These are phyloP conservation scores for Lichtheimia corymbifera DNA, from an alignment of 371 early-diverging fungal species.

Conservation along the genomic window DNA sequence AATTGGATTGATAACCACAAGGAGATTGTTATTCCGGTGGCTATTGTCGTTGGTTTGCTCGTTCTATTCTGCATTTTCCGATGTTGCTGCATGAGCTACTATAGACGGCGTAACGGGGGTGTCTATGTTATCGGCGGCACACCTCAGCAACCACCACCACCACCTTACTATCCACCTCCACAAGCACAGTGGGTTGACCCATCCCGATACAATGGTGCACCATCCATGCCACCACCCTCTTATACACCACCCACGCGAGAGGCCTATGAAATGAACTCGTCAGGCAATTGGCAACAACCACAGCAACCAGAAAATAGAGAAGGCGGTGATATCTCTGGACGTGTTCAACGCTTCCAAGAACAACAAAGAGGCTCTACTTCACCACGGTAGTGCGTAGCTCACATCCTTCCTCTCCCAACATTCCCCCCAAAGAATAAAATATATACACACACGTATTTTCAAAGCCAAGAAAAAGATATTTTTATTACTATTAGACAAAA, in stretches of 20 bases:
- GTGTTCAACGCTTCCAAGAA: slow-evolving; percentile 11
- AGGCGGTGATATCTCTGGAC: slow-evolving; percentile 9
- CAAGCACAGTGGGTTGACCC: slow-evolving; percentile 57
- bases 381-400: too few relatives aligned
- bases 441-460: too few relatives aligned
- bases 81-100: slow-evolving; percentile 44
- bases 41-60: slow-evolving; percentile 46
- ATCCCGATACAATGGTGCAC: slow-evolving; percentile 50
- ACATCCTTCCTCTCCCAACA: too few relatives aligned
- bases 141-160: slow-evolving; percentile 15
- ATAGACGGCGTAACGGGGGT: slow-evolving; percentile 17
- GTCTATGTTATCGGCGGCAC: slow-evolving; percentile 25
- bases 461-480: too few relatives aligned
- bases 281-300: slow-evolving; percentile 10
- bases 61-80: slow-evolving; percentile 53
- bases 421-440: too few relatives aligned
- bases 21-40: slow-evolving; percentile 55
- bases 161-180: slow-evolving; percentile 29
- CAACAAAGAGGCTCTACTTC: not conserved
- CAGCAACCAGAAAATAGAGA: slow-evolving; percentile 3
- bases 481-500: not conserved
- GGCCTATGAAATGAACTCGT: slow-evolving; percentile 28
- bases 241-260: slow-evolving; percentile 14
- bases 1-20: slow-evolving; percentile 45
- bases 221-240: slow-evolving; percentile 22